Conservation (phyloP, 805 yeast species). For the Metschnikowia arizonensis region DNA sequence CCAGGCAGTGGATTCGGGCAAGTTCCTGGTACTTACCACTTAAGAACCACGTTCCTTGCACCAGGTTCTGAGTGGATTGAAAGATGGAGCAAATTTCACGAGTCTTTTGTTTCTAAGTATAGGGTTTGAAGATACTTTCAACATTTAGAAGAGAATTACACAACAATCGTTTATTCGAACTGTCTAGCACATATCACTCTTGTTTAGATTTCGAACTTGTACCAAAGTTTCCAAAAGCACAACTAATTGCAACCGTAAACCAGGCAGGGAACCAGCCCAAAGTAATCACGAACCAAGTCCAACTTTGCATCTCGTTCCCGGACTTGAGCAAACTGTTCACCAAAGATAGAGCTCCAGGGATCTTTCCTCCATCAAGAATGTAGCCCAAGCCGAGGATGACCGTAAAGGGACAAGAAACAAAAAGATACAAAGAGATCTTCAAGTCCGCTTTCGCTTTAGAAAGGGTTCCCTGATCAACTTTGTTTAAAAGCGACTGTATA, state of each 20-base stretch:
- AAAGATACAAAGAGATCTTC: constrained; percentile 33
- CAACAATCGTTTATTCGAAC: not conserved
- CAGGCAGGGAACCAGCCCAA: constrained; percentile 85
- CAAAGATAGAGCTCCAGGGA: constrained; percentile 35
- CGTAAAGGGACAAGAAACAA: constrained; percentile 51
- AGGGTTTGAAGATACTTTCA: constrained; percentile 9
- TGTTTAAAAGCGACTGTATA: constrained; percentile 37
- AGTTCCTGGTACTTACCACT: constrained; percentile 80
- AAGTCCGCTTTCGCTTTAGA: constrained; percentile 14
- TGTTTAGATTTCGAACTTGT: not conserved
- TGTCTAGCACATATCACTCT: not conserved
- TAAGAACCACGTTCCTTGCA: constrained; percentile 94
- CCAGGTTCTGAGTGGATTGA: constrained; percentile 91
- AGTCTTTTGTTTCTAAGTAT: constrained; percentile 58
- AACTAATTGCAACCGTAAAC: constrained; percentile 39
- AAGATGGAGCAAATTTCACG: constrained; percentile 76
- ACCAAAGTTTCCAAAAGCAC: constrained; percentile 28
- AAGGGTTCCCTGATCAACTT: constrained; percentile 9
- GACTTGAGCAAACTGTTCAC: constrained; percentile 54
- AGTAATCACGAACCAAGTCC: constrained; percentile 79
- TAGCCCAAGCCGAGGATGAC: constrained; percentile 25
- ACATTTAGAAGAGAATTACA: not conserved
- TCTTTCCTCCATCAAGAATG: constrained; percentile 23
- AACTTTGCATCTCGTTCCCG: constrained; percentile 67
- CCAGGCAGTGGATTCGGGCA: constrained; percentile 99